Evolutionary conservation across 306 rosid genomes (phyloP), one percentile per base, ranked within the genome.

Genomic region (Trichosanthes truncata): DNA sequence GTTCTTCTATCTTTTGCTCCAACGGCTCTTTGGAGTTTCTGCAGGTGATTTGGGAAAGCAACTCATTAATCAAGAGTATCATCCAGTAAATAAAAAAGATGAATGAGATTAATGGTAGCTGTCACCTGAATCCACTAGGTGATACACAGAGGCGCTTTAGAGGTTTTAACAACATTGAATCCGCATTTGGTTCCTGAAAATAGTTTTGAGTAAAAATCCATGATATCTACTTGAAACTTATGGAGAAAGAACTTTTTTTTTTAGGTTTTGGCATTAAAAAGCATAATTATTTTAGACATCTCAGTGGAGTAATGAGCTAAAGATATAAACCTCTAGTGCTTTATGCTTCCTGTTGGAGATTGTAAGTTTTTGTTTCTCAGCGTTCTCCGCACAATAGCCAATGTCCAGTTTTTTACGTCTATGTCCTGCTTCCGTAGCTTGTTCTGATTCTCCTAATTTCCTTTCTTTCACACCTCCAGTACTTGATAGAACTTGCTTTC

Each of bases 111-210:
- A 81, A 45, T 78, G 29, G 73, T 77, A 82, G 84, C 67, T 15
- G 63, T 36, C 57, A 95, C 97, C 97, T 91, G 91, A 73, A 86
- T 77, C 77, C 84, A 74, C 74, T 80, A 55, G 88, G 90, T 76
- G 90, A 88, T 79, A 72, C 82, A 77, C 87, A 85, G 25, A 87
- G 83, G 68, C 90, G 92, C 85, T 91, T 91, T 65, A 80, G 84
- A 82, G 97, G 81, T 88, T 86, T 91, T 81, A 83, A 75, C 66
- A 83, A 83, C 78, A 80, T 83, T 66, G 84, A 77, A 84, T 88
- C 93, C 82, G 91, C 83, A 84, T 82, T 86, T 48, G 88, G 74
- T 78, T 78, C 87, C 99, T 92, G 96, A 69, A 83, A 81, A 80
- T 13, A 56, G 48, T 38, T 10, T 31, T 21, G 35, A 10, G 33